Evolutionary conservation across 148 eudicot species (phyloP), one percentile per base, ranked within the genome.

Genomic region (Heliamphora exappendiculata): DNA sequence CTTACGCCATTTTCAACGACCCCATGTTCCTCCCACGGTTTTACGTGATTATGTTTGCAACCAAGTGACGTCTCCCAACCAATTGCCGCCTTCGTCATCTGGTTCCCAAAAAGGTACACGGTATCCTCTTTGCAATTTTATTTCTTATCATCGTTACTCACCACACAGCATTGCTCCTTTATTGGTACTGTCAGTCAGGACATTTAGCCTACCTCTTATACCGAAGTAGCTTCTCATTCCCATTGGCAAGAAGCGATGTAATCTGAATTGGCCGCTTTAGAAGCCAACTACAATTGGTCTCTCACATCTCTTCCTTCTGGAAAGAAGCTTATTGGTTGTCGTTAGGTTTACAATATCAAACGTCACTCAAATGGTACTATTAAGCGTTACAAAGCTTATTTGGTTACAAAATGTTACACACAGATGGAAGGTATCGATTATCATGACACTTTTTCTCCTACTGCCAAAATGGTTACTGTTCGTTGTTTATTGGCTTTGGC

Each of bases 401-500:
- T 59, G 64, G 64, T 59, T n/a, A 28, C 64, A 2, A 59, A 59
- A 59, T 19, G 64, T 20, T 59, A n/a, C 1, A 59, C 64, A 20
- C 26, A 59, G 22, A 1, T 59, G 64, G 64, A 63, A 31, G 39
- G 41, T 63, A 66, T 37, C 0, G 47, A 66, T 36, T 66, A 66
- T 20, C 42, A 36, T 66, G 70, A 66, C 24, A 66, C 70, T 37
- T 66, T 66, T 33, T 66, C 70, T 64, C 68, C 68, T 2, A 64
- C 41, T 64, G 68, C 68, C 29, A 64, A 64, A 64, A 64, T 64
- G 41, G 29, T 64, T 33, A 28, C 41, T 64, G 41, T 64, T 64
- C 10, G n/a, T n/a, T n/a, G n/a, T n/a, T n/a, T n/a, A n/a, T n/a
- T n/a, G n/a, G n/a, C n/a, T n/a, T n/a, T n/a, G n/a, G n/a, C n/a